Percentiles rank a stretch among this genome's conserved stretches.
phyloP scores from a whole-genome alignment of 305 asterid genomes.

The Fraxinus sp. region DNA sequence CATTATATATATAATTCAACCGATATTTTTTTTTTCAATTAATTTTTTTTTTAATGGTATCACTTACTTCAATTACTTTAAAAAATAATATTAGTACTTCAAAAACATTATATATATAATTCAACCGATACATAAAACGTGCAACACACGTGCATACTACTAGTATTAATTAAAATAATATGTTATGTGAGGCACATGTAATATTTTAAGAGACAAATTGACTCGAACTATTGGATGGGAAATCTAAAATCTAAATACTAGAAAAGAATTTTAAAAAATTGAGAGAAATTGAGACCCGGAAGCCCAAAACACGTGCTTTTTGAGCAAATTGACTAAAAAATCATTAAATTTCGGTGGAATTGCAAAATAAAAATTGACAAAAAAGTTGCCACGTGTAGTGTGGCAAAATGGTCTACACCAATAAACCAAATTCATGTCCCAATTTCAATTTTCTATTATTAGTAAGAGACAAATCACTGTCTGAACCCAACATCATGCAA shows the following conservation, averaged over 20 bases:
- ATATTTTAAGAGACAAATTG: not conserved
- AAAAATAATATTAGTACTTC: too few relatives aligned
- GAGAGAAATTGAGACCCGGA: not conserved
- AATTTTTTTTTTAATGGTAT: too few relatives aligned
- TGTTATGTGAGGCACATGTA: not conserved
- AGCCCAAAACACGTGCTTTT: not conserved
- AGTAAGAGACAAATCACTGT: not conserved
- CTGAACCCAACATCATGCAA: not conserved
- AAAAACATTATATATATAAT: too few relatives aligned
- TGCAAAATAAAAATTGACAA: not conserved
- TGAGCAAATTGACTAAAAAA: too few relatives aligned
- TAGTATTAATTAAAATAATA: too few relatives aligned
- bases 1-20: too few relatives aligned
- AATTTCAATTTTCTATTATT: not conserved
- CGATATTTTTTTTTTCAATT: too few relatives aligned
- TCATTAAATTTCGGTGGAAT: not conserved
- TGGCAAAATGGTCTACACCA: not conserved
- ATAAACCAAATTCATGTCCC: not conserved
- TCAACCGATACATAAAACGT: too few relatives aligned
- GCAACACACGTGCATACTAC: too few relatives aligned
- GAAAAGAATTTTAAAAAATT: too few relatives aligned
- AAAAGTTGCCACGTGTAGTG: not conserved
- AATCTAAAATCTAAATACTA: too few relatives aligned
- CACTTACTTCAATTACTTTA: too few relatives aligned
- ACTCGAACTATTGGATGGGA: not conserved